Evolutionary conservation across 129 eudicot genomes (phyloP).

Genomic region (Arctium lappa): DNA sequence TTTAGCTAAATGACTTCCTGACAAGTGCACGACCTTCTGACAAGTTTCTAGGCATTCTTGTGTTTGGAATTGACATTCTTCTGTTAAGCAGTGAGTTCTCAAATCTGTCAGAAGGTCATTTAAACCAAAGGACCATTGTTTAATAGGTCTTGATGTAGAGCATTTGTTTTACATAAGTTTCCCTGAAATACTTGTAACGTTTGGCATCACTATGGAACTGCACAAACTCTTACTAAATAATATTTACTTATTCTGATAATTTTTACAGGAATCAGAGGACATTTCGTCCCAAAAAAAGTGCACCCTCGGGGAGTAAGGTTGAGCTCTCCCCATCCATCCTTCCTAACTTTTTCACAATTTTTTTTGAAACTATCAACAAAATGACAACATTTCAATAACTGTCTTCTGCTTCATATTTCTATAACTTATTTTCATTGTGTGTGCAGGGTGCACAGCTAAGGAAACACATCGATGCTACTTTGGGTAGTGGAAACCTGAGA

Average conservation of each 20-base stretch:
- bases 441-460: slow-evolving; percentile 88
- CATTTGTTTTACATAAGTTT: neutral
- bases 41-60: no score
- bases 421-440: neutral
- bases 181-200: neutral
- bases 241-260: slow-evolving; percentile 1
- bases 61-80: no score
- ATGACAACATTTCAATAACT: neutral
- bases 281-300: slow-evolving; percentile 87
- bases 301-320: slow-evolving; percentile 96
- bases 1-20: no score
- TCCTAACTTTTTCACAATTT: neutral
- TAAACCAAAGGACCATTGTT: neutral
- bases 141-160: neutral
- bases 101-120: neutral
- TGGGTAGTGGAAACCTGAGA: slow-evolving; percentile 89
- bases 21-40: no score
- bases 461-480: slow-evolving; percentile 85
- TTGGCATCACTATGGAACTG: neutral
- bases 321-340: slow-evolving; percentile 10
- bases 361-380: slow-evolving; percentile 3
- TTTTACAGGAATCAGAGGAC: slow-evolving; percentile 75
- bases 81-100: no score
- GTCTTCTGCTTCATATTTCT: neutral
- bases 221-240: neutral